A percentile compares a stretch with the other conserved stretches of the same genome.
Conservation (phyloP, 2,329 filamentous ascomycete genomes). For the Scortechinia acanthostroma region DNA sequence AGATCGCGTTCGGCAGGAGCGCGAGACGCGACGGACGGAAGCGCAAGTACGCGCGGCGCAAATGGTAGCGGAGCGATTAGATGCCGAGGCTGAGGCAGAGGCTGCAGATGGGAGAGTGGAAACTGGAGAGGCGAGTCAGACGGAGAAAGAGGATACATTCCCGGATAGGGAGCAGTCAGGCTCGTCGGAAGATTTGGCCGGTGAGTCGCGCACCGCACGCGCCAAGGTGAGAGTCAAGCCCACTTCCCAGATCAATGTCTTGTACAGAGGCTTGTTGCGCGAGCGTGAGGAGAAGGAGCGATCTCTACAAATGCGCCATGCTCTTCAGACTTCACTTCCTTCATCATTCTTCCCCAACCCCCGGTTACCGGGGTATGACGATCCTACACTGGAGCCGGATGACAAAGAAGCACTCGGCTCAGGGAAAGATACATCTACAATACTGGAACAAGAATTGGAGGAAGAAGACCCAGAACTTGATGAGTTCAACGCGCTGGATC, state of each 20-base stretch:
- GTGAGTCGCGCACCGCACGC: constrained; percentile 17
- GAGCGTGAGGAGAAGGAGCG: constrained; percentile 64
- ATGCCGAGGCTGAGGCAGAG: constrained; percentile 36
- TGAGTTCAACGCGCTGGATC: constrained; percentile 66
- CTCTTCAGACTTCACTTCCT: constrained; percentile 36
- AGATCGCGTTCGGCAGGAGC: constrained; percentile 63
- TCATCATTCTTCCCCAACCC: constrained; percentile 44
- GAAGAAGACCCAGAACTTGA: constrained; percentile 76
- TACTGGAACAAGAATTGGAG: constrained; percentile 62
- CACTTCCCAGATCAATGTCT: constrained; percentile 53
- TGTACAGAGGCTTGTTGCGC: constrained; percentile 72
- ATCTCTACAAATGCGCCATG: constrained; percentile 56
- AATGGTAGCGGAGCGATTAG: constrained; percentile 73
- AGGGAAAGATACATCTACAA: constrained; percentile 39
- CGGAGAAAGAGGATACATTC: constrained; percentile 3
- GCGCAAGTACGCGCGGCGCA: constrained; percentile 71
- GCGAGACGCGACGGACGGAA: constrained; percentile 63
- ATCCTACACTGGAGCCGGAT: constrained; percentile 65
- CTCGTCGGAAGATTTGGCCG: constrained; percentile 9
- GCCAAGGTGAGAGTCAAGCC: constrained; percentile 36
- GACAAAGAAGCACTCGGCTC: constrained; percentile 54
- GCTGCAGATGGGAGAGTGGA: constrained; percentile 5
- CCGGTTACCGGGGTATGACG: constrained; percentile 58
- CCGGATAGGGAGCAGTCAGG: too few relatives aligned
- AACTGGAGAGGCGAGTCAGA: constrained; percentile 6